Conservation (phyloP, 2,329 filamentous ascomycete species). For the Pseudofabraea citricarpa region DNA sequence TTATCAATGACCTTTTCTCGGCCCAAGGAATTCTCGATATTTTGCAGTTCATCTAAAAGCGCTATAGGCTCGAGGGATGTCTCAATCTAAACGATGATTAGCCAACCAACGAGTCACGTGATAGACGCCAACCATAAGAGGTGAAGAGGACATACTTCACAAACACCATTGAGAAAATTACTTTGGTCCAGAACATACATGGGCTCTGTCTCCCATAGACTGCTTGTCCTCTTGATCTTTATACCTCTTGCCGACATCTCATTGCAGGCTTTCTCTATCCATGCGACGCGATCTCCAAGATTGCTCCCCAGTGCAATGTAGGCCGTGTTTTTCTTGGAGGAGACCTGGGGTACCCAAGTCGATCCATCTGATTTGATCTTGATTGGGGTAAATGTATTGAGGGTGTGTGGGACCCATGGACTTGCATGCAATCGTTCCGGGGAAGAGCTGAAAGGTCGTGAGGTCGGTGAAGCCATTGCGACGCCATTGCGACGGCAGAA, state of each 20-base stretch:
- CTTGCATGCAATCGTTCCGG: background rate
- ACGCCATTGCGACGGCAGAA: background rate
- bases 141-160: slow-evolving; percentile 63
- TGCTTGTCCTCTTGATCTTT: slow-evolving; percentile 73
- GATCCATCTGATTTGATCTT: background rate
- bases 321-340: slow-evolving; percentile 34
- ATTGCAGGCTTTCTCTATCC: slow-evolving; percentile 79
- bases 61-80: slow-evolving; percentile 71
- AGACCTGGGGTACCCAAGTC: background rate
- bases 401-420: background rate
- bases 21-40: slow-evolving; percentile 75
- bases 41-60: slow-evolving; percentile 76
- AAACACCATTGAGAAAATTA: slow-evolving; percentile 86
- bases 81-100: slow-evolving; percentile 56
- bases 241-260: slow-evolving; percentile 73
- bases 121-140: no score
- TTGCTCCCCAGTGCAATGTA: slow-evolving; percentile 93
- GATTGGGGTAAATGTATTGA: background rate
- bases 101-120: no score
- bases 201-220: slow-evolving; percentile 87
- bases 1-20: slow-evolving; percentile 85
- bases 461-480: background rate
- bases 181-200: slow-evolving; percentile 95
- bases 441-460: background rate
- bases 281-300: slow-evolving; percentile 75